phyloP scores from a whole-genome alignment of 345 rosid species.

The Cardamine resedifolia region DNA sequence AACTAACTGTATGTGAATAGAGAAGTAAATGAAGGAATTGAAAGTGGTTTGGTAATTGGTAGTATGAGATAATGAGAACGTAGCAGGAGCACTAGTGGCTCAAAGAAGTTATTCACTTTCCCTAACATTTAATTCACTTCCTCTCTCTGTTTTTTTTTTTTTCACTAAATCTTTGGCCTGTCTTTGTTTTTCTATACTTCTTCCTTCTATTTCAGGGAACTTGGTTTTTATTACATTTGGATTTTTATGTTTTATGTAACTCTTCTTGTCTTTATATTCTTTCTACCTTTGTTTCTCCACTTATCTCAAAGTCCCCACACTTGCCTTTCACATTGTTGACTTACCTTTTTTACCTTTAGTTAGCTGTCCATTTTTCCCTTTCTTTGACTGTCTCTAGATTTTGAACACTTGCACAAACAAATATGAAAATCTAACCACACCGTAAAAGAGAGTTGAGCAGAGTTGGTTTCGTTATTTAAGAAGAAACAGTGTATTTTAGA shows the following conservation, averaged over 20 bases:
- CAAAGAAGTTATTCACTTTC: slow-evolving; percentile 24
- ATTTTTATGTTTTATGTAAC: slow-evolving; percentile 12
- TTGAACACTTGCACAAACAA: background rate
- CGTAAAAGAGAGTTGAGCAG: background rate
- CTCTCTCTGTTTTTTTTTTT: background rate
- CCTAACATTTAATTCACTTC: slow-evolving; percentile 20
- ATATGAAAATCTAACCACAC: background rate
- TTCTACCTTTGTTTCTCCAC: no score
- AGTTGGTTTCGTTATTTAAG: no score
- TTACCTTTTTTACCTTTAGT: background rate
- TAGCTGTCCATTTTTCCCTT: slow-evolving; percentile 14
- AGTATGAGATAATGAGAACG: background rate
- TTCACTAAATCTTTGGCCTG: slow-evolving; percentile 6
- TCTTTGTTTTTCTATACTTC: slow-evolving; percentile 10
- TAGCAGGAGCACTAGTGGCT: slow-evolving; percentile 11
- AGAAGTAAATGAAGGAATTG: slow-evolving; percentile 38
- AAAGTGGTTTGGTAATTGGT: slow-evolving; percentile 26
- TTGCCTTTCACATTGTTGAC: slow-evolving; percentile 2
- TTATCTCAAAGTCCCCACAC: no score
- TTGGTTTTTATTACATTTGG: slow-evolving; percentile 21
- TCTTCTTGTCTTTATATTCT: slow-evolving; percentile 20
- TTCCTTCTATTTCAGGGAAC: slow-evolving; percentile 29
- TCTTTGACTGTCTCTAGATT: slow-evolving; percentile 8
- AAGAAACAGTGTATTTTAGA: slow-evolving; percentile 15
- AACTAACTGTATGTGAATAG: slow-evolving; percentile 23